Evolutionary conservation across 495 filamentous ascomycete species (phyloP).

Genomic region (Neurospora pannonica): DNA sequence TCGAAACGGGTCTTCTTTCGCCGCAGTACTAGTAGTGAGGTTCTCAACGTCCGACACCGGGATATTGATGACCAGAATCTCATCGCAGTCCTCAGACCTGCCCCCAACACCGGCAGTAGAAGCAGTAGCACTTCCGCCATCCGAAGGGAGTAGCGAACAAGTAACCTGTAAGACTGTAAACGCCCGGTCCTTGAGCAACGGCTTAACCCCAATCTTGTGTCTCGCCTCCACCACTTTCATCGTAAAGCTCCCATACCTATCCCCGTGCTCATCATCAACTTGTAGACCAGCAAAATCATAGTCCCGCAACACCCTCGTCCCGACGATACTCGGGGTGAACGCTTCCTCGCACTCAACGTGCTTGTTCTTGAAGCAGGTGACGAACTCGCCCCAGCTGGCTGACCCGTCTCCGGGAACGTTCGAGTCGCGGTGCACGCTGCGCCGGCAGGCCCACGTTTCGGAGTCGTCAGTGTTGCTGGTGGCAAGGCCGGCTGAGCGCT

Average conservation of each 20-base stretch:
- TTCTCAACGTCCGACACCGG: conserved; percentile 31
- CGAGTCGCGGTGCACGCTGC: conserved; percentile 50
- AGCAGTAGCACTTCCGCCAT: neutral
- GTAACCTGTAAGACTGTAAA: conserved; percentile 46
- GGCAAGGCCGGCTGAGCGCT: neutral
- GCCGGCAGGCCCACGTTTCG: conserved; percentile 48
- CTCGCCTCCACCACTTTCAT: conserved; percentile 43
- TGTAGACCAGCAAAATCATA: conserved; percentile 19
- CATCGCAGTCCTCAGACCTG: conserved; percentile 8
- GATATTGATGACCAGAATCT: conserved; percentile 49
- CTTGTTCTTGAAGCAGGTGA: conserved; percentile 43
- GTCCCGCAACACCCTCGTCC: conserved; percentile 46
- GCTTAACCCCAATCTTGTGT: conserved; percentile 35
- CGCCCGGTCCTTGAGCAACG: conserved; percentile 42
- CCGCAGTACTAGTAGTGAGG: conserved; percentile 16
- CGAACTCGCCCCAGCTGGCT: conserved; percentile 59
- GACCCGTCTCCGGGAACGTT: conserved; percentile 38
- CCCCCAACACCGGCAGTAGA: neutral
- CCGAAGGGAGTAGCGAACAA: conserved; percentile 4
- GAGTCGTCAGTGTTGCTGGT: conserved; percentile 5
- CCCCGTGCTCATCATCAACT: conserved; percentile 18
- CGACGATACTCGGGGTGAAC: conserved; percentile 62
- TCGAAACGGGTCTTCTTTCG: conserved; percentile 1
- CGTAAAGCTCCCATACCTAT: conserved; percentile 39
- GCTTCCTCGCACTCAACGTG: conserved; percentile 61